These are phyloP conservation scores for Aspergillus sclerotioniger DNA, from an alignment of 495 filamentous ascomycete genomes.

Conservation along the genomic window DNA sequence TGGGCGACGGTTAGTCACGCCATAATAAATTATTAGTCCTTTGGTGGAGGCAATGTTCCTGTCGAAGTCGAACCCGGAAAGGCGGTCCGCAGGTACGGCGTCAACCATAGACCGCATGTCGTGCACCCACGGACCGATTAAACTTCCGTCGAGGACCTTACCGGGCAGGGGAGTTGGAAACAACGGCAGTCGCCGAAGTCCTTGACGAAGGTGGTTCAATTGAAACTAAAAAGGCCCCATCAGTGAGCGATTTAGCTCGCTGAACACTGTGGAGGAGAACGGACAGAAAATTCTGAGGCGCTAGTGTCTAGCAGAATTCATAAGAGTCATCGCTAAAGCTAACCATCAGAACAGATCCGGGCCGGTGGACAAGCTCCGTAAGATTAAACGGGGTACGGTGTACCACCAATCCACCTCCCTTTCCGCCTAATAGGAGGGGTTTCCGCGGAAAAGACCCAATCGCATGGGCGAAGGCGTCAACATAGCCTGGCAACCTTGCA, in stretches of 20 bases:
- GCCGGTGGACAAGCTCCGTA: neutral
- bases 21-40: neutral
- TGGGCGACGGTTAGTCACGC: constrained; percentile 1
- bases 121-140: neutral
- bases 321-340: constrained; percentile 3
- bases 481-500: neutral
- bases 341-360: neutral
- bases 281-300: constrained; percentile 7
- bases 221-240: neutral
- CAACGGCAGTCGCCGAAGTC: constrained; percentile 4
- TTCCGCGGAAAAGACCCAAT: constrained; percentile 20
- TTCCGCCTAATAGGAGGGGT: constrained; percentile 7
- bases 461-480: neutral
- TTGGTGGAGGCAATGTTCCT: no score
- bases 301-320: neutral
- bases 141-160: neutral
- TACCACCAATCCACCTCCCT: neutral
- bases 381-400: constrained; percentile 1
- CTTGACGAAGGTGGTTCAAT: neutral
- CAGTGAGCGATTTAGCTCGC: neutral
- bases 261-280: neutral
- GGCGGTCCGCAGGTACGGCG: constrained; percentile 3
- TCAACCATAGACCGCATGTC: neutral
- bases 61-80: neutral
- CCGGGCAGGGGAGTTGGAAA: neutral